Evolutionary conservation across 2,329 filamentous ascomycete genomes (phyloP).

Genomic region (Apiospora pterosperma): DNA sequence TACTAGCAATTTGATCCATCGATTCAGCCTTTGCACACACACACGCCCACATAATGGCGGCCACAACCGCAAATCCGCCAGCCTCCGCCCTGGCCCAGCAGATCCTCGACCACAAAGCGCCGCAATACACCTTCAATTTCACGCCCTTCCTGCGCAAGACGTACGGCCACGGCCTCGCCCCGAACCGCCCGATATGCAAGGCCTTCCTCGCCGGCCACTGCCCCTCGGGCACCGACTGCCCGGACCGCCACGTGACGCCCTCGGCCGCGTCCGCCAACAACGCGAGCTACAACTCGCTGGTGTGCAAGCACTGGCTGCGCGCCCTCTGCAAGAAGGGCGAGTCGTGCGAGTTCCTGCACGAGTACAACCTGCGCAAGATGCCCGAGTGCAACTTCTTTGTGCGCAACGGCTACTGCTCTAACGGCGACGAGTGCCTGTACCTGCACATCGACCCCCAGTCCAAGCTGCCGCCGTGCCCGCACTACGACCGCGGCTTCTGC

Average conservation of each 20-base stretch:
- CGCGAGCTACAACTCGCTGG: conserved; percentile 71
- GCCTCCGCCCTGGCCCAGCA: conserved; percentile 32
- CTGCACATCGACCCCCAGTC: conserved; percentile 83
- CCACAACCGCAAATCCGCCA: conserved; percentile 19
- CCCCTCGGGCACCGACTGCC: conserved; percentile 77
- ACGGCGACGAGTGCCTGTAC: conserved; percentile 94
- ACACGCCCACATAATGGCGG: neutral
- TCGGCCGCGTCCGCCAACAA: conserved; percentile 32
- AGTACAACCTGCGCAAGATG: conserved; percentile 98
- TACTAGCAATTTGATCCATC: neutral
- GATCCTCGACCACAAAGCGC: conserved; percentile 56
- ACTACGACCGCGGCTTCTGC: conserved; percentile 95
- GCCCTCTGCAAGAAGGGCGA: conserved; percentile 97
- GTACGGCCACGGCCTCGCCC: conserved; percentile 79
- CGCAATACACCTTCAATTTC: conserved; percentile 74
- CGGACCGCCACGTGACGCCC: conserved; percentile 69
- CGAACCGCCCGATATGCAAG: conserved; percentile 78
- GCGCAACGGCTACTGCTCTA: conserved; percentile 89
- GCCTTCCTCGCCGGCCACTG: conserved; percentile 85
- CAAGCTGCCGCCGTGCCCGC: conserved; percentile 76
- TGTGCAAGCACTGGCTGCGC: conserved; percentile 98
- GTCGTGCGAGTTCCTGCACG: conserved; percentile 95
- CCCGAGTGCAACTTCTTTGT: conserved; percentile 97
- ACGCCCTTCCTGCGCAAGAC: conserved; percentile 78
- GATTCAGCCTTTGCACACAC: neutral